Evolutionary conservation across 2,329 filamentous ascomycete genomes (phyloP).

Genomic region (Sporothrix sp.): DNA sequence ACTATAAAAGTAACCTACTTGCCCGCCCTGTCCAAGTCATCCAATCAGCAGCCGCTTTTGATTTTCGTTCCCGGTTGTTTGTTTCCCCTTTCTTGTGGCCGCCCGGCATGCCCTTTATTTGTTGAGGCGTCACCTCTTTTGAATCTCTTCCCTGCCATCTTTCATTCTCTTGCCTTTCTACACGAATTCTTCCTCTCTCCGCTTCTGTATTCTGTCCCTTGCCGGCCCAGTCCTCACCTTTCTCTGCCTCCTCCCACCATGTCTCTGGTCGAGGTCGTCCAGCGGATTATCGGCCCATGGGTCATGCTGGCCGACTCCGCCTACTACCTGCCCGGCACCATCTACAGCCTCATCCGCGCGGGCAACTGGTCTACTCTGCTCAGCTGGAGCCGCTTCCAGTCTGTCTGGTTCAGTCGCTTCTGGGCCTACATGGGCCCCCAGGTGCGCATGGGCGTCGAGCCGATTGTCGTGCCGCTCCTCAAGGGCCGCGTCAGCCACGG

Average conservation of each 20-base stretch:
- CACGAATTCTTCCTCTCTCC: not conserved
- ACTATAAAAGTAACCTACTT: no score
- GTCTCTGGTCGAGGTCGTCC: slow-evolving; percentile 16
- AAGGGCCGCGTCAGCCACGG: slow-evolving; percentile 37
- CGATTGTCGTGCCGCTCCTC: slow-evolving; percentile 43
- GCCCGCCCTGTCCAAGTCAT: no score
- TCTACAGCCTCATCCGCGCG: slow-evolving; percentile 32
- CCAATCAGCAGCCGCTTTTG: no score
- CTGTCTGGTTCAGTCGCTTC: slow-evolving; percentile 51
- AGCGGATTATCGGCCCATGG: slow-evolving; percentile 38
- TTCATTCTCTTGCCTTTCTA: not conserved
- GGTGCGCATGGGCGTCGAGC: slow-evolving; percentile 42
- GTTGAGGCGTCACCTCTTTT: no score
- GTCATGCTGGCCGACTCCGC: slow-evolving; percentile 41
- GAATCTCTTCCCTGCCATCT: no score
- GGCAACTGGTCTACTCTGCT: slow-evolving; percentile 30
- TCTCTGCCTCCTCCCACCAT: slow-evolving; percentile 5
- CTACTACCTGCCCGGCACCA: slow-evolving; percentile 41
- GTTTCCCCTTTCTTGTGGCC: no score
- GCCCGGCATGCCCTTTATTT: no score
- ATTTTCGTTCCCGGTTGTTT: no score
- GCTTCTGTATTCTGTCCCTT: not conserved
- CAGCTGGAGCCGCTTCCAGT: slow-evolving; percentile 32
- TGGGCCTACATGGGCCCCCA: slow-evolving; percentile 36
- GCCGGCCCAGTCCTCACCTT: not conserved